Evolutionary conservation across 1,139 yeast genomes (phyloP).

Genomic region (Pichia sp.): DNA sequence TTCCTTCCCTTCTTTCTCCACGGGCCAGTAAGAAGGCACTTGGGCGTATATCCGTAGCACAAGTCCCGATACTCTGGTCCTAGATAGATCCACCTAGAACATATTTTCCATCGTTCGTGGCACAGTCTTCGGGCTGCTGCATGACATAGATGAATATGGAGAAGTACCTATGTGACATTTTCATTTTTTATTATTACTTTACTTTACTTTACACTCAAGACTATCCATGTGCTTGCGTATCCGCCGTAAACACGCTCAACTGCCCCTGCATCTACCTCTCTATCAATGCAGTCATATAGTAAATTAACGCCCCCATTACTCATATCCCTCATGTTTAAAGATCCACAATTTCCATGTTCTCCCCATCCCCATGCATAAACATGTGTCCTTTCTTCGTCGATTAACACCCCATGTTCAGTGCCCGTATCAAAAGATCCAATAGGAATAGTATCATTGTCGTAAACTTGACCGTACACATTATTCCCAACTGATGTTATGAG

Average conservation of each 20-base stretch:
- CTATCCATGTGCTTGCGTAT: constrained; percentile 41
- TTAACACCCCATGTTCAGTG: constrained; percentile 76
- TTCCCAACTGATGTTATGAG: constrained; percentile 53
- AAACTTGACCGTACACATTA: constrained; percentile 63
- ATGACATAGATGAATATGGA: constrained; percentile 62
- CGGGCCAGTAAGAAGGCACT: constrained; percentile 14
- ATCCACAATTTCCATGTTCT: constrained; percentile 94
- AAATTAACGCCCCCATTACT: neutral
- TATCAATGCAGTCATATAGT: constrained; percentile 13
- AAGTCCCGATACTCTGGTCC: constrained; percentile 55
- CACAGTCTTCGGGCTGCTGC: neutral
- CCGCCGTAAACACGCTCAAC: constrained; percentile 49
- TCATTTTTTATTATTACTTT: neutral
- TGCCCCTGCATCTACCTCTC: constrained; percentile 27
- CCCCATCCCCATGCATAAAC: constrained; percentile 97
- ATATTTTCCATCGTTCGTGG: constrained; percentile 73
- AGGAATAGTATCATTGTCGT: constrained; percentile 1
- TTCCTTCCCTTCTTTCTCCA: neutral
- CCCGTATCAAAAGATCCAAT: constrained; percentile 46
- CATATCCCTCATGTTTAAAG: constrained; percentile 16
- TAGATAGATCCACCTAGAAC: constrained; percentile 59
- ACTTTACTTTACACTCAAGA: constrained; percentile 4
- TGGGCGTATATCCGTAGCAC: constrained; percentile 14
- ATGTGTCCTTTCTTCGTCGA: constrained; percentile 23
- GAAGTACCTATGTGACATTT: constrained; percentile 72